Evolutionary conservation across 139 green algal genomes (phyloP).

Genomic region (Picochlorum sp.): DNA sequence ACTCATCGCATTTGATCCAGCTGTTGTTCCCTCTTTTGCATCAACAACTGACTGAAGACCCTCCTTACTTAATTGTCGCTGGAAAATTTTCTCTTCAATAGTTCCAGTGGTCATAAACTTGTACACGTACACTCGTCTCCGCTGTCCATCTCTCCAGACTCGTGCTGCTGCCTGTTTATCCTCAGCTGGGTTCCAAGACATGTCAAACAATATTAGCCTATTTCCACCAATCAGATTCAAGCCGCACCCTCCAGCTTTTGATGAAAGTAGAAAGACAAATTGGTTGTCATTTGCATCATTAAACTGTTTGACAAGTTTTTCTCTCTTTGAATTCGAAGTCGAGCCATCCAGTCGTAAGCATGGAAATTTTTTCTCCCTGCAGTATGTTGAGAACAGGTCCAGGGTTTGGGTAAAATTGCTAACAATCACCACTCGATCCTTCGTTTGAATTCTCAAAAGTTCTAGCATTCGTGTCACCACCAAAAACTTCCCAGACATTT

Average conservation of each 20-base stretch:
- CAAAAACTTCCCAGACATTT: slow-evolving; percentile 31
- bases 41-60: slow-evolving; percentile 44
- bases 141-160: slow-evolving; percentile 97
- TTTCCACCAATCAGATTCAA: slow-evolving; percentile 97
- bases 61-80: slow-evolving; percentile 87
- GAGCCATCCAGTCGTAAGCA: slow-evolving; percentile 83
- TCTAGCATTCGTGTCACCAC: slow-evolving; percentile 78
- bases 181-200: slow-evolving; percentile 84
- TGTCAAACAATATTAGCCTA: slow-evolving; percentile 90
- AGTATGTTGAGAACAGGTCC: slow-evolving; percentile 80
- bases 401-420: slow-evolving; percentile 89
- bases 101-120: slow-evolving; percentile 86
- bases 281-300: slow-evolving; percentile 43
- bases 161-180: slow-evolving; percentile 62
- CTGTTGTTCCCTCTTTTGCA: background rate
- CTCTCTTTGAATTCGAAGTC: slow-evolving; percentile 82
- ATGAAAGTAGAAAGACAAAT: slow-evolving; percentile 95
- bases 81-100: slow-evolving; percentile 98
- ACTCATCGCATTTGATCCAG: slow-evolving; percentile 51
- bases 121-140: slow-evolving; percentile 94
- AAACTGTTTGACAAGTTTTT: slow-evolving; percentile 84
- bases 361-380: slow-evolving; percentile 74
- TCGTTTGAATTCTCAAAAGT: slow-evolving; percentile 61
- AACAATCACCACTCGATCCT: slow-evolving; percentile 84
- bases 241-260: slow-evolving; percentile 91